Percentiles rank a stretch among this genome's conserved stretches.
Evolutionary conservation across 176 grass and related monocot genomes (phyloP).

Genomic region (Ampelocalamus luodianensis): DNA sequence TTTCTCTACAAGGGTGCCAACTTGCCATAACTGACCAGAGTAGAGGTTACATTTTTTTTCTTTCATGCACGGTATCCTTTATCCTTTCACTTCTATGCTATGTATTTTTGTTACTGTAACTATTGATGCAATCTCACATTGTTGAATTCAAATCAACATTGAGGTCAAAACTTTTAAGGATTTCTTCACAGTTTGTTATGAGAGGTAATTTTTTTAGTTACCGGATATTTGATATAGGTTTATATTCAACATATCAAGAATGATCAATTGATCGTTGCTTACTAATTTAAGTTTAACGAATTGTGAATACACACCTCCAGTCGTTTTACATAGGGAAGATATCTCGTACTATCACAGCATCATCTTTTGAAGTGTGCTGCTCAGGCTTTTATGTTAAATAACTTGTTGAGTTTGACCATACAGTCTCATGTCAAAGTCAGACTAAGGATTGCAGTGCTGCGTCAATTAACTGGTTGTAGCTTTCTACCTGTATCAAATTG

Average conservation of each 20-base stretch:
- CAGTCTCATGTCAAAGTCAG: not conserved
- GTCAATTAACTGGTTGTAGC: slow-evolving; percentile 12
- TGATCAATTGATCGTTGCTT: not conserved
- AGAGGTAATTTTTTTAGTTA: not conserved
- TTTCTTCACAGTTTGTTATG: not conserved
- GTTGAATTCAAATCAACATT: not conserved
- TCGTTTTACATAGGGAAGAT: not conserved
- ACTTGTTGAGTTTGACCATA: not conserved
- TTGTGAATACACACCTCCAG: not conserved
- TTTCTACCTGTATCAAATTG: not conserved
- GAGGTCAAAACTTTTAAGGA: not conserved
- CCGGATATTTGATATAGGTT: not conserved
- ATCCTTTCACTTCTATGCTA: not conserved
- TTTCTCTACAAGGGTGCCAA: not conserved
- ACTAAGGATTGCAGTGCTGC: not conserved
- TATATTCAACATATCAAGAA: slow-evolving; percentile 8
- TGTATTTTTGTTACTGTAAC: slow-evolving; percentile 14
- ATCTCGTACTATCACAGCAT: not conserved
- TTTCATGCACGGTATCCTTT: not conserved
- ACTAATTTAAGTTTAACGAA: not conserved
- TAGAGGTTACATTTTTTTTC: not conserved
- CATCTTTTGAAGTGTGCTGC: not conserved
- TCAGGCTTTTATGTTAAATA: slow-evolving; percentile 7
- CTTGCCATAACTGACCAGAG: not conserved
- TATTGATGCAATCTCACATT: not conserved